Percentiles rank a stretch among this genome's conserved stretches.
Conservation (phyloP, 352 stramenopile species). For the Aphanomyces euteiches region DNA sequence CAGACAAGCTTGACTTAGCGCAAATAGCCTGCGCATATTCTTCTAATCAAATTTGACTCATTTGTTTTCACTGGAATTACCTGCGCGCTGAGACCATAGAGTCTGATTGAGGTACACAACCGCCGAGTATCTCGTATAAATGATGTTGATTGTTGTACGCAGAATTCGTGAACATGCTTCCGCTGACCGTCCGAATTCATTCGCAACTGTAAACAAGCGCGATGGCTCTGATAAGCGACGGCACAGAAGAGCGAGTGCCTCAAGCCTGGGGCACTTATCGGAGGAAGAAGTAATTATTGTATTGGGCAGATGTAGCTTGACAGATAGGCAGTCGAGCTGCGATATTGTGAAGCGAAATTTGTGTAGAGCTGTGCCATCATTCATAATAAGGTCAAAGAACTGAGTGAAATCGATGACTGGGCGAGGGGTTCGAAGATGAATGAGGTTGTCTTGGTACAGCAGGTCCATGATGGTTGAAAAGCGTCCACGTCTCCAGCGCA, state of each 20-base stretch:
- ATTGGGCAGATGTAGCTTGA: neutral
- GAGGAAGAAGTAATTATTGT: neutral
- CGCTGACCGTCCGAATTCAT: conserved; percentile 8
- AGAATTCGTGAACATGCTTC: conserved; percentile 15
- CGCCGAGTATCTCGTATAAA: neutral
- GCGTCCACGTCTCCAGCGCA: no score
- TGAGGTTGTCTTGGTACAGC: no score
- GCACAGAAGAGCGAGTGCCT: conserved; percentile 2
- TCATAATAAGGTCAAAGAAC: neutral
- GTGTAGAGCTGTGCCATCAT: neutral
- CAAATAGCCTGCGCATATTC: conserved; percentile 6
- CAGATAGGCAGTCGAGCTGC: neutral
- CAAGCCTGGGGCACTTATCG: neutral
- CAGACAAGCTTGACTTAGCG: neutral
- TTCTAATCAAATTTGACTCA: neutral
- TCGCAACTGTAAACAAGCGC: conserved; percentile 12
- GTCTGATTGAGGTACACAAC: neutral
- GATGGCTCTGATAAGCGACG: conserved; percentile 1
- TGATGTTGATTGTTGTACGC: neutral
- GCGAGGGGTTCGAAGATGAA: no score
- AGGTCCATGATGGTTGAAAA: no score
- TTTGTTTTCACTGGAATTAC: neutral
- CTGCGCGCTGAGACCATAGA: neutral
- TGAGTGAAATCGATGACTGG: neutral
- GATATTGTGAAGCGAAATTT: neutral